Evolutionary conservation across 768 basidiomycete species (phyloP).

Genomic region (Podaxis sp.): DNA sequence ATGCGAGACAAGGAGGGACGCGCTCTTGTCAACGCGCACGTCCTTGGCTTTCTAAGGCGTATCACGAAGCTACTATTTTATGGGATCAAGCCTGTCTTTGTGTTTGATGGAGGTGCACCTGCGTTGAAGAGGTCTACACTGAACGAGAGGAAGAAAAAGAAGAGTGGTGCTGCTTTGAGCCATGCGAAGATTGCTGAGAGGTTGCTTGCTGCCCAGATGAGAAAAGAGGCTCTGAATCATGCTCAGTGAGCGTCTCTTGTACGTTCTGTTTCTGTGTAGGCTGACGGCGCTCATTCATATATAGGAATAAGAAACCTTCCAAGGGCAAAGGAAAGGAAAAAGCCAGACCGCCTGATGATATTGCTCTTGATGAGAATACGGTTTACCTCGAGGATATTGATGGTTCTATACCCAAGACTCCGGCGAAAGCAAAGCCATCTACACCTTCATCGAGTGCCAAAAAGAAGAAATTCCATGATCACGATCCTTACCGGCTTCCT

Average conservation of each 20-base stretch:
- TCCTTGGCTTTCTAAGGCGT: constrained; percentile 84
- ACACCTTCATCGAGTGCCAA: constrained; percentile 45
- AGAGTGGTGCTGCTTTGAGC: constrained; percentile 82
- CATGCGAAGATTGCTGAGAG: constrained; percentile 88
- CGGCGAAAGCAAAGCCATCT: constrained; percentile 31
- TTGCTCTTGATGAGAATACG: constrained; percentile 61
- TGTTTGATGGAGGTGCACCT: constrained; percentile 97
- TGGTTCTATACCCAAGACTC: constrained; percentile 47
- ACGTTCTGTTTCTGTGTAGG: constrained; percentile 1
- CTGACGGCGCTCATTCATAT: neutral
- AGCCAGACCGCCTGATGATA: constrained; percentile 25
- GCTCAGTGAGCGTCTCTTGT: constrained; percentile 41
- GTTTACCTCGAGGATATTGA: constrained; percentile 90
- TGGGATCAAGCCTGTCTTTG: constrained; percentile 97
- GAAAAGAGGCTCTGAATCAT: constrained; percentile 80
- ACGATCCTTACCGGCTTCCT: constrained; percentile 93
- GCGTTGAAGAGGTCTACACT: constrained; percentile 85
- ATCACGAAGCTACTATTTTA: constrained; percentile 95
- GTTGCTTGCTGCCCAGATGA: constrained; percentile 89
- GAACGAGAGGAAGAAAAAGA: constrained; percentile 84
- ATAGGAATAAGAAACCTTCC: constrained; percentile 16
- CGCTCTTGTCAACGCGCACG: constrained; percentile 87
- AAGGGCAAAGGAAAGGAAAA: constrained; percentile 37
- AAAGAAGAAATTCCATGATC: constrained; percentile 63
- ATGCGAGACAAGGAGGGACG: constrained; percentile 98